These are phyloP conservation scores for Clarireedia monteithiana DNA, from an alignment of 2,329 filamentous ascomycete genomes.

Conservation along the genomic window DNA sequence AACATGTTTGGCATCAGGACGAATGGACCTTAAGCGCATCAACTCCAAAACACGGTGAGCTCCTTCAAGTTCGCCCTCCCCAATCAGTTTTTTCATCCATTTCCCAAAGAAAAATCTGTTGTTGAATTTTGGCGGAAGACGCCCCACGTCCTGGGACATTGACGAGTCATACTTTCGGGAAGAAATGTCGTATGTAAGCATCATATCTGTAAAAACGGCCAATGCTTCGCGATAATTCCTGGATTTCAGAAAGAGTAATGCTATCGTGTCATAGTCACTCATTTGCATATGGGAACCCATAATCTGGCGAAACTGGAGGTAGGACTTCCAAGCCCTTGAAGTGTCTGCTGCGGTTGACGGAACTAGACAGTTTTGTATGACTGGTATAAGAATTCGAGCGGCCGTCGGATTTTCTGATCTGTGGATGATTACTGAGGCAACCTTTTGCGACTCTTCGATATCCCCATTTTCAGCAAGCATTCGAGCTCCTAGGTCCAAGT, in stretches of 20 bases:
- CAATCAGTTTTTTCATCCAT: conserved; percentile 80
- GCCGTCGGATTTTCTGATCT: conserved; percentile 36
- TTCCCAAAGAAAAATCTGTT: conserved; percentile 83
- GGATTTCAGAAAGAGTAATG: conserved; percentile 60
- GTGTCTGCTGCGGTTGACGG: conserved; percentile 41
- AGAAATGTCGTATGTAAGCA: conserved; percentile 36
- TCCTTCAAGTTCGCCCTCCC: conserved; percentile 60
- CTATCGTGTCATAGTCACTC: conserved; percentile 68
- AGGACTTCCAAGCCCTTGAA: conserved; percentile 58
- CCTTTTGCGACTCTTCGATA: conserved; percentile 48
- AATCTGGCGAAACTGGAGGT: conserved; percentile 54
- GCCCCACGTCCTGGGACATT: neutral
- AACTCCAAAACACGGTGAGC: conserved; percentile 66
- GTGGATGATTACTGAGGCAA: conserved; percentile 46
- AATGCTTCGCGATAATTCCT: conserved; percentile 60
- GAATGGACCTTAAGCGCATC: conserved; percentile 63
- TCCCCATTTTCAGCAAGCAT: conserved; percentile 54
- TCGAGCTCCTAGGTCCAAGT: conserved; percentile 58
- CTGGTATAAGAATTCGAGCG: conserved; percentile 52
- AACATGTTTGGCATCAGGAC: conserved; percentile 65
- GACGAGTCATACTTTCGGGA: conserved; percentile 18
- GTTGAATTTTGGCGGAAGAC: conserved; percentile 42
- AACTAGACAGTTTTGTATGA: conserved; percentile 55
- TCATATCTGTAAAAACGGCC: conserved; percentile 82
- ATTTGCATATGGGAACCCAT: conserved; percentile 57